Evolutionary conservation across 306 rosid genomes (phyloP), one percentile per base, ranked within the genome.

Genomic region (Urtica urens): DNA sequence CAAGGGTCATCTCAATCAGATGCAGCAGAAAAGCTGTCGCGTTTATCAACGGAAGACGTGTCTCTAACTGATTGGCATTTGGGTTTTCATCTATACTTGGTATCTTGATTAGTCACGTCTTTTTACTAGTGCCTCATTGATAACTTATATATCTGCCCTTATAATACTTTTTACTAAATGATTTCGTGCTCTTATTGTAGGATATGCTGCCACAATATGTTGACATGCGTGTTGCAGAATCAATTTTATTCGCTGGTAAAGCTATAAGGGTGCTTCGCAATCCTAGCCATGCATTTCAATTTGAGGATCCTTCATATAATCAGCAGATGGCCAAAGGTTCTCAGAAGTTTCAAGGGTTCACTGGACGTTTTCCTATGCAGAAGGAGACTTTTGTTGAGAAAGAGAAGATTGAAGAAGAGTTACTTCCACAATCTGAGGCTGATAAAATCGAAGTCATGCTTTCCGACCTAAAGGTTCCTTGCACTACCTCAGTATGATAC

Each of bases 391-490:
- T 64, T 55, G 56, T 57, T 49, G 82, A 69, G 66, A 45, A 67
- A 19, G 81, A 74, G 60, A 61, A 67, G 55, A 66, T 70, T 48
- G 81, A 75, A 69, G 93, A 92, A 69, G 88, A 83, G 60, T 64
- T 92, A 70, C 83, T 85, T 82, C 94, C 94, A 31, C 96, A 82
- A 65, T 57, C 82, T 65, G 94, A 92, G 77, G 94, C 93, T 8
- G 99, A 85, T 69, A 85, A 85, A 65, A 92, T 92, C 64, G 94
- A 92, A 75, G 75, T 84, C 49, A 79, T 79, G 99, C 96, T 92
- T 56, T 57, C 70, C 37, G 84, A 73, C 52, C 80, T 92, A 44
- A 85, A 82, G 99, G 99, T 90, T 66, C 11, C 31, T 41, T 56
- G 22, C 33, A 37, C 60, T 27, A 15, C 15, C 11, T 37, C 6